These are phyloP conservation scores for Thraustochytrium striatum DNA, from an alignment of 352 stramenopile species.

Conservation along the genomic window DNA sequence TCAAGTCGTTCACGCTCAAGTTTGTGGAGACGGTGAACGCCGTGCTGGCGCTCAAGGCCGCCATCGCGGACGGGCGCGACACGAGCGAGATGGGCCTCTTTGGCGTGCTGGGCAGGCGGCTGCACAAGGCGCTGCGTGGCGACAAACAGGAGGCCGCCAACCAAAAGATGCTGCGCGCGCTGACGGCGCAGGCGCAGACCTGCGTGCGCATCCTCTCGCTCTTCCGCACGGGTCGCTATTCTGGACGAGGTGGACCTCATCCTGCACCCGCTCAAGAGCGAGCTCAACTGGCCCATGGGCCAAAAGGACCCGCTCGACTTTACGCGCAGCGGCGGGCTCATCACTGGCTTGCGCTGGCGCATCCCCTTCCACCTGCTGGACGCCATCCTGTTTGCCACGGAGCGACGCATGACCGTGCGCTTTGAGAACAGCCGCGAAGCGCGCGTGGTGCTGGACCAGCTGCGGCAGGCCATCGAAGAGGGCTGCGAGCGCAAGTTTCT, in stretches of 20 bases:
- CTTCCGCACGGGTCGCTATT: constrained; percentile 76
- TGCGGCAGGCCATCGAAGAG: constrained; percentile 66
- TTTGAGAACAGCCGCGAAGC: constrained; percentile 75
- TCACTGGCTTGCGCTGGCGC: constrained; percentile 85
- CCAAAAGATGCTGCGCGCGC: constrained; percentile 77
- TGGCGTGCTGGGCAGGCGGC: constrained; percentile 20
- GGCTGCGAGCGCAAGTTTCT: constrained; percentile 70
- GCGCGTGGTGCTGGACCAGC: constrained; percentile 55
- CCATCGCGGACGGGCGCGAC: constrained; percentile 29
- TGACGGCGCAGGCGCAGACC: constrained; percentile 72
- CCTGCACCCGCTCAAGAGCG: constrained; percentile 77
- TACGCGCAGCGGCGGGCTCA: constrained; percentile 74
- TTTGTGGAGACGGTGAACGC: constrained; percentile 83
- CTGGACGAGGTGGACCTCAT: constrained; percentile 87
- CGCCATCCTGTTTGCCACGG: constrained; percentile 79
- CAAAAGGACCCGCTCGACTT: constrained; percentile 80
- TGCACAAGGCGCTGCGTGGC: neutral
- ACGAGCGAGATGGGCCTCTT: constrained; percentile 42
- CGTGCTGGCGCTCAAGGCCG: constrained; percentile 27
- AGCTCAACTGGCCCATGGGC: constrained; percentile 84
- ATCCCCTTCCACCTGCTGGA: constrained; percentile 88
- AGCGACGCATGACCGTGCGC: constrained; percentile 73
- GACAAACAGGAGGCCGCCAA: constrained; percentile 18
- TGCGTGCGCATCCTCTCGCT: constrained; percentile 49
- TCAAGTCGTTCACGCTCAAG: constrained; percentile 99